phyloP scores from a whole-genome alignment of 2,329 filamentous ascomycete species.

The Rutstroemia sp. region DNA sequence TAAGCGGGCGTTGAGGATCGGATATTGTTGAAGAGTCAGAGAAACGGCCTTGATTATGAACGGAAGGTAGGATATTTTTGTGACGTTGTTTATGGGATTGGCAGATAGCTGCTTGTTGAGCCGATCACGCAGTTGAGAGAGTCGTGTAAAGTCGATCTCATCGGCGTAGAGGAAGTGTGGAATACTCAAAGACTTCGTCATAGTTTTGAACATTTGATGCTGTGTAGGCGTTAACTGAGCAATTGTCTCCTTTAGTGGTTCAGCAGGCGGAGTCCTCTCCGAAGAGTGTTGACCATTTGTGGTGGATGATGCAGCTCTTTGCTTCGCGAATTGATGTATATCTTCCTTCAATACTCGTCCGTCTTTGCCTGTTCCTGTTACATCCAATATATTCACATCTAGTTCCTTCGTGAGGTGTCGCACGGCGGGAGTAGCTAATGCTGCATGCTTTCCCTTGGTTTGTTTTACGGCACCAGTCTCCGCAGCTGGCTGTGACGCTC shows the following conservation, averaged over 20 bases:
- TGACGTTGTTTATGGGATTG: constrained; percentile 33
- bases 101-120: constrained; percentile 58
- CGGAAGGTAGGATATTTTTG: constrained; percentile 80
- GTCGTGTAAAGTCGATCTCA: constrained; percentile 72
- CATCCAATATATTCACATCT: constrained; percentile 67
- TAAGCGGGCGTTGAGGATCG: constrained; percentile 80
- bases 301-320: constrained; percentile 35
- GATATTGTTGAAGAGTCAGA: constrained; percentile 71
- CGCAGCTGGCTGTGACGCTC: neutral
- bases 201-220: constrained; percentile 92
- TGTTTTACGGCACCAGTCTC: neutral
- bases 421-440: constrained; percentile 85
- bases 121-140: constrained; percentile 64
- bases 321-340: constrained; percentile 63
- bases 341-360: constrained; percentile 92
- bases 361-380: constrained; percentile 81
- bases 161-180: constrained; percentile 96
- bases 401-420: constrained; percentile 78
- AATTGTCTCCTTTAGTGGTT: constrained; percentile 57
- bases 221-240: constrained; percentile 71
- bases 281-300: constrained; percentile 17
- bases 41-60: constrained; percentile 97
- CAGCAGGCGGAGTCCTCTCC: constrained; percentile 7
- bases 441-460: constrained; percentile 53
- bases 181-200: constrained; percentile 86